Evolutionary conservation across 176 grass and related monocot species (phyloP), one percentile per base, ranked within the genome.

Genomic region (Typha latifolia): DNA sequence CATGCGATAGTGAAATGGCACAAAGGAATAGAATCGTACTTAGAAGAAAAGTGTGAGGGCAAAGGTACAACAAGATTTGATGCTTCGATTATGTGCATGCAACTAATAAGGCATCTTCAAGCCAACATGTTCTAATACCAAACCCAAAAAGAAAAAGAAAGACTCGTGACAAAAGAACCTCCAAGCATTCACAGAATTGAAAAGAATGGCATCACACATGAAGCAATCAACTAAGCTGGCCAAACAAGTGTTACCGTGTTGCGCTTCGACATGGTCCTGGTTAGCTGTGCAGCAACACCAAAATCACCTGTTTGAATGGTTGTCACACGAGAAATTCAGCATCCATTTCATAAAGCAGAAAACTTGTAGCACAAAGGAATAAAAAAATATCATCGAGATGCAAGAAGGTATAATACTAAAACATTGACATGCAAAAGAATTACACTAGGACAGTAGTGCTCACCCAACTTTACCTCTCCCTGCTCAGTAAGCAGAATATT

Each of bases 401-500:
- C 37, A 43, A 43, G 37, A 43, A 43, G 37, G 10, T 43, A 43
- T 43, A 43, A 9, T 43, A 10, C 37, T 43, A 43, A 43, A 43
- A 10, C 37, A 43, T 43, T 43, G 37, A 43, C 0, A 1, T 43
- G 37, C 37, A 66, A 31, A 71, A 50, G 3, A 26, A 6, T 51
- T 52, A 69, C 22, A 32, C 62, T 31, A 7, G 15, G 31, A 65
- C 22, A 47, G 8, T 15, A 43, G 77, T 80, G 70, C 94, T 85
- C 78, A 93, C 89, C 89, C 83, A 99, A 85, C 86, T 99, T 99
- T 81, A 99, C 94, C 76, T 99, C 94, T 81, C 94, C 94, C 82
- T 93, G 94, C 31, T 99, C 94, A 62, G 94, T 99, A 61, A 99
- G 86, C 63, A 99, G 79, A 79, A 99, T 99, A 71, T 99, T 99